Evolutionary conservation across 148 eudicot species (phyloP).

Genomic region (Camellia japonica): DNA sequence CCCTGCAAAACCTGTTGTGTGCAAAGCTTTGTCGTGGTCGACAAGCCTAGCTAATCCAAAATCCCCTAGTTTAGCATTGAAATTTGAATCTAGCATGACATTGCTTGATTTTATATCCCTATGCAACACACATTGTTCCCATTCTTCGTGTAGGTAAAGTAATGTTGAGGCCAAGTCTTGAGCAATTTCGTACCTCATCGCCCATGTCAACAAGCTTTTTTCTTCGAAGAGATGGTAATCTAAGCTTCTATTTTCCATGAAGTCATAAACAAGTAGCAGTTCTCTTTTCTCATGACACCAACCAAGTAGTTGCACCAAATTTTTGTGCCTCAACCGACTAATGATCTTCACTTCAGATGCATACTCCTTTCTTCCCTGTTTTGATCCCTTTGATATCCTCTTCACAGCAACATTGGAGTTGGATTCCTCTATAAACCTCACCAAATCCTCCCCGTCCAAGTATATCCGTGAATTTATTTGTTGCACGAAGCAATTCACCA

Average conservation of each 20-base stretch:
- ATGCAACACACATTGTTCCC: slow-evolving; percentile 31
- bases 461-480: slow-evolving; percentile 24
- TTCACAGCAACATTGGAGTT: slow-evolving; percentile 18
- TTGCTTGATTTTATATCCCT: slow-evolving; percentile 28
- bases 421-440: slow-evolving; percentile 7
- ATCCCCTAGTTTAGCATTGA: slow-evolving; percentile 29
- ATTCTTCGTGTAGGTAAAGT: neutral
- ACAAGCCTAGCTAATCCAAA: slow-evolving; percentile 27
- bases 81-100: slow-evolving; percentile 22
- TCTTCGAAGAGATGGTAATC: slow-evolving; percentile 19
- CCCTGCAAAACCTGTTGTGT: slow-evolving; percentile 22
- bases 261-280: slow-evolving; percentile 21
- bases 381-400: slow-evolving; percentile 3
- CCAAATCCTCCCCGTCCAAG: slow-evolving; percentile 39
- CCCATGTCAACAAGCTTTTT: slow-evolving; percentile 14
- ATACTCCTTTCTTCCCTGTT: too few species aligned
- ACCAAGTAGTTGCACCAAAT: neutral
- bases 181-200: slow-evolving; percentile 14
- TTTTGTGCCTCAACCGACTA: slow-evolving; percentile 15
- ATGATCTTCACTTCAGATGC: slow-evolving; percentile 13
- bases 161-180: slow-evolving; percentile 24
- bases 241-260: neutral
- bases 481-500: slow-evolving; percentile 12
- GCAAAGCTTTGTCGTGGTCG: slow-evolving; percentile 22
- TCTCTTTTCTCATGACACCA: neutral